Percentiles rank a stretch among this genome's conserved stretches.
phyloP scores from a whole-genome alignment of 23 red algal genomes.

The Gracilariopsis chorda region DNA sequence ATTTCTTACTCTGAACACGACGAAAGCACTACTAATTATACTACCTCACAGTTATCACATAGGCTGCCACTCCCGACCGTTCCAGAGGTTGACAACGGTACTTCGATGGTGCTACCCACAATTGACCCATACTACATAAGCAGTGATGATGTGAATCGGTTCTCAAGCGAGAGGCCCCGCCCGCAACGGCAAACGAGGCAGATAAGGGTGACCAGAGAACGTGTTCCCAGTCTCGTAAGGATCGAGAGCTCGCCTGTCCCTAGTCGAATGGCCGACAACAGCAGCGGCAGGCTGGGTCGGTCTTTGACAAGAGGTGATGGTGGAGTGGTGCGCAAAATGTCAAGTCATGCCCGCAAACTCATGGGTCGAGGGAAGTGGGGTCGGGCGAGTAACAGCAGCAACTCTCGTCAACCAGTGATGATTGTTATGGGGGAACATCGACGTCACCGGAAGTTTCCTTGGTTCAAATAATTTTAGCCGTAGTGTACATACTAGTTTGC shows the following conservation, averaged over 20 bases:
- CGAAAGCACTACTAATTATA: background rate
- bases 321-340: conserved; percentile 57
- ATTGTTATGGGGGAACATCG: conserved; percentile 51
- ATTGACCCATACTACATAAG: conserved; percentile 26
- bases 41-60: background rate
- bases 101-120: conserved; percentile 22
- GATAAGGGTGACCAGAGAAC: background rate
- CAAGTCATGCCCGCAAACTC: conserved; percentile 43
- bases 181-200: background rate
- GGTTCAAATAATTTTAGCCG: conserved; percentile 26
- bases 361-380: conserved; percentile 10
- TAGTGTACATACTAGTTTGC: conserved; percentile 15
- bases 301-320: conserved; percentile 41
- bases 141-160: conserved; percentile 28
- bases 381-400: background rate
- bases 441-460: conserved; percentile 22
- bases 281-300: conserved; percentile 12
- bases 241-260: background rate
- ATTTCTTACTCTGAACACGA: conserved; percentile 6
- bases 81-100: conserved; percentile 16
- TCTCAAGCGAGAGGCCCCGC: background rate
- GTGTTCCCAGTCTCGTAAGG: background rate
- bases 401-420: conserved; percentile 32
- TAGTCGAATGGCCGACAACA: background rate
- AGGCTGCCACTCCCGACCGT: background rate